Evolutionary conservation across 768 basidiomycete species (phyloP), one percentile per base, ranked within the genome.

Genomic region (Scleroderma citrinum): DNA sequence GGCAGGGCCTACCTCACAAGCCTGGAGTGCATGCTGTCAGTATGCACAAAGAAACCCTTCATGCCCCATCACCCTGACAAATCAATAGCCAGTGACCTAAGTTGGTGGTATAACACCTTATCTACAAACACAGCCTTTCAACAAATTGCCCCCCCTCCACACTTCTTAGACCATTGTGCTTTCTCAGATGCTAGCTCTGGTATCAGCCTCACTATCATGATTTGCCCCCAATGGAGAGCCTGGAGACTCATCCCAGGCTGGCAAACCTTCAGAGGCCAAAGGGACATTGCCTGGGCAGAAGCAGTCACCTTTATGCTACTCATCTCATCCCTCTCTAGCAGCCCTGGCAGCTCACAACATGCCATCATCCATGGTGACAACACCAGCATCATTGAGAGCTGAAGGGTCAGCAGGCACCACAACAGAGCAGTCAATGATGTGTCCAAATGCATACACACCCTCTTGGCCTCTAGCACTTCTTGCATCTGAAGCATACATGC

Each of bases 1-100:
- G n/a, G n/a, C n/a, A n/a, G n/a, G n/a, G 67, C 75, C 16, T 72
- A 70, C 53, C 66, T 77, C 53, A 72, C 69, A 50, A 42, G 42
- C 24, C 50, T 75, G 46, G 71, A 75, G 50, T 23, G 59, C 52
- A 65, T 75, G 56, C 47, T 75, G 5, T 59, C 53, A 3, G 41
- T 57, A 5, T 68, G 56, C 48, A 14, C 44, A 42, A 17, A 65
- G 21, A 34, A 50, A 59, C 71, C 71, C 43, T 67, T 68, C 59
- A 39, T 52, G 37, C 69, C 58, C n/a, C 61, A 50, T 16, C 44
- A 46, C 11, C 40, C 64, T 5, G 58, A 57, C 4, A 34, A 39
- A 29, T 16, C 7, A 14, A 20, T 47, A 0, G 11, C 14, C 0
- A 5, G 16, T 4, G 41, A 52, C 6, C 17, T 52, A 4, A 1